A percentile compares a stretch with the other conserved stretches of the same genome.
Conservation (phyloP, 73 alveolate species). For the Paramecium sonneborni region DNA sequence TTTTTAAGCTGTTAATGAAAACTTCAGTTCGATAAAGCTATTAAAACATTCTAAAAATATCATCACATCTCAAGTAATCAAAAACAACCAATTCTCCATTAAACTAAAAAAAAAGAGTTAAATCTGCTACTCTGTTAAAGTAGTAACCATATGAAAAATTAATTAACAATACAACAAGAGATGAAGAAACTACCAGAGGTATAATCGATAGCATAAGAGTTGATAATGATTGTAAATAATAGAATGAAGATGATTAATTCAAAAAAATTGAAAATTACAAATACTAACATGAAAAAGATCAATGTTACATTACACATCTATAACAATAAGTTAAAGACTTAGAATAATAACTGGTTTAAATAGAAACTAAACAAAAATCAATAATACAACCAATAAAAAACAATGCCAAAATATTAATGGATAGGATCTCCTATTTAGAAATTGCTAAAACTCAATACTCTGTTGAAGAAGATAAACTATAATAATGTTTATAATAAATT, state of each 20-base stretch:
- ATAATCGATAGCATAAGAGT: background rate
- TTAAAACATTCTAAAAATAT: background rate
- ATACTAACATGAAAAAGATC: slow-evolving; percentile 3
- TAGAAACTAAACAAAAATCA: background rate
- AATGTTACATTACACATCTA: background rate
- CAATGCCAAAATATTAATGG: background rate
- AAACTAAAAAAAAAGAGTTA: background rate
- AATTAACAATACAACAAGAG: background rate
- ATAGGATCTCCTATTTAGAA: background rate
- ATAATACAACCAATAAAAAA: background rate
- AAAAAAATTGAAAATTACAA: background rate
- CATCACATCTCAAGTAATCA: background rate
- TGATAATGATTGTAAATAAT: background rate
- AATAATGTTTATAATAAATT: background rate
- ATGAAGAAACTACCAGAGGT: slow-evolving; percentile 4
- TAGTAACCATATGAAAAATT: background rate
- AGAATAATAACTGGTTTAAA: background rate
- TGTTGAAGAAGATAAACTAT: background rate
- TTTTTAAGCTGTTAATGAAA: background rate
- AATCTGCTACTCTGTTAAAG: background rate
- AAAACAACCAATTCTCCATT: background rate
- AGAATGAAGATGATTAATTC: background rate
- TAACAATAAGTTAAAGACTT: background rate
- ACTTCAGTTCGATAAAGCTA: background rate
- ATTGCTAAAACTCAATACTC: background rate